Evolutionary conservation across 352 stramenopile genomes (phyloP), one percentile per base, ranked within the genome.

Genomic region (Pythium monospermum): DNA sequence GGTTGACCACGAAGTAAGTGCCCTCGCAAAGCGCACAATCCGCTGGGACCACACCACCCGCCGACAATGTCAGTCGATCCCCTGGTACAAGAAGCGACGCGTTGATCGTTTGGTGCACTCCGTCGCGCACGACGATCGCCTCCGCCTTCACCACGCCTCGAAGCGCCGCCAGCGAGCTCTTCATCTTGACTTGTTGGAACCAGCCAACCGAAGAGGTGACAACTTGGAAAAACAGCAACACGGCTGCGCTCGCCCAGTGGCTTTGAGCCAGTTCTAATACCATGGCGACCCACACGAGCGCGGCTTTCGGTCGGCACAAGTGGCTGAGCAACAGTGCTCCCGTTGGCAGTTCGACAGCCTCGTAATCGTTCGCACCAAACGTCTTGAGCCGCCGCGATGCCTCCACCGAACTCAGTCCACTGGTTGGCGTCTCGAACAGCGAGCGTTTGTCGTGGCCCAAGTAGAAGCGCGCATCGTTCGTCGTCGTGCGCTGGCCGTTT

Each of bases 261-360:
- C 46, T 57, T 11, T 65, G 82, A 11, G 85, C 51, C 18, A 85
- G 55, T 60, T 95, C 84, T 2, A 97, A 70, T 18, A 87, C 62
- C 53, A 96, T 91, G 36, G 87, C 89, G 18, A 95, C 57, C 86
- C 87, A 96, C 49, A 98, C 88, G 70, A 98, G 94, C 59, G 94
- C 77, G 26, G 87, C 87, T 73, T 97, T 94, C 12, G 91, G 86
- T 0, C 85, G 84, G 53, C 63, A 83, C 48, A 87, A 85, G 45
- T 89, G 82, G 52, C 78, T 64, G 5, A 76, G 51, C 26, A 91
- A 64, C 53, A 84, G 85, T 22, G 73, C n/a, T 61, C 61, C 82
- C 39, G 67, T 53, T 10, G 57, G 72, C 49, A 81, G 75, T 31
- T 84, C 69, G 28, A 64, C 63, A 30, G 30, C 66, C 43, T 57